These are phyloP conservation scores for Beauveria sp. DNA, from an alignment of 2,329 filamentous ascomycete species.

Conservation along the genomic window DNA sequence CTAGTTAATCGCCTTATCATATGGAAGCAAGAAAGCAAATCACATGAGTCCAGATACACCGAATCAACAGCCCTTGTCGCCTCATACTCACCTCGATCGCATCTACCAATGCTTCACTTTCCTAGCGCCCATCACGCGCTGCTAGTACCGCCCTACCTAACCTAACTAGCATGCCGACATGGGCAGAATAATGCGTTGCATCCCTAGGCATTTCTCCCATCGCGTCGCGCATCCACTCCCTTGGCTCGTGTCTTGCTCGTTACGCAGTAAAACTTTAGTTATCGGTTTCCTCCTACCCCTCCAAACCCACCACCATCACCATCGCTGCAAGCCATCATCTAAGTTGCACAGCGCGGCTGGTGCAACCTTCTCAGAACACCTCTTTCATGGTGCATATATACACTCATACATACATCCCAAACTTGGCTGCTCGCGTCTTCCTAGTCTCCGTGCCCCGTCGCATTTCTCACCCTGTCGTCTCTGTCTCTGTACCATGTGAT, in stretches of 20 bases:
- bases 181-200: neutral
- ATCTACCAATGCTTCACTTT: neutral
- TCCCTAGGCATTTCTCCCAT: neutral
- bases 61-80: too few relatives aligned
- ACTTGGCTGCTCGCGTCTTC: neutral
- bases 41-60: neutral
- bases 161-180: neutral
- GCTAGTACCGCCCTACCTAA: too few relatives aligned
- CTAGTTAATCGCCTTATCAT: neutral
- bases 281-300: neutral
- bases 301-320: neutral
- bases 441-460: neutral
- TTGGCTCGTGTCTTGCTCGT: neutral
- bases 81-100: neutral
- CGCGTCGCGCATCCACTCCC: neutral
- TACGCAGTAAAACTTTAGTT: too few relatives aligned
- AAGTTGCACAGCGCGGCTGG: neutral
- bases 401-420: too few relatives aligned
- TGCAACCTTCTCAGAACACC: neutral
- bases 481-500: constrained; percentile 2
- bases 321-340: neutral
- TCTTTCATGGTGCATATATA: neutral
- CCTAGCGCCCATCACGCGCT: neutral
- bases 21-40: too few relatives aligned
- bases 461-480: neutral